phyloP scores from a whole-genome alignment of 495 filamentous ascomycete species.

The Cudoniella acicularis region DNA sequence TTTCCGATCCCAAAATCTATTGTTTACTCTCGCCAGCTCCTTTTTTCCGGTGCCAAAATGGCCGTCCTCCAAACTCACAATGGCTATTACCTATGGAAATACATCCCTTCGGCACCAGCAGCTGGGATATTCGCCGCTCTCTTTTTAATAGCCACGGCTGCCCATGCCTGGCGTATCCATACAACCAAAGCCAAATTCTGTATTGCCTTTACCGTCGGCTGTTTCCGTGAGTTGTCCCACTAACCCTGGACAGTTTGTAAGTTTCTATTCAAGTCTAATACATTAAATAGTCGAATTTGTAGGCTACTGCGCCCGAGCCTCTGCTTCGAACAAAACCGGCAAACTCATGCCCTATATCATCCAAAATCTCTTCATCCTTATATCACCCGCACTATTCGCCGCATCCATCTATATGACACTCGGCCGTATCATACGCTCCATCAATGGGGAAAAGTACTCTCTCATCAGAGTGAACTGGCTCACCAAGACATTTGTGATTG shows the following conservation, averaged over 20 bases:
- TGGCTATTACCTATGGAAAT: slow-evolving; percentile 43
- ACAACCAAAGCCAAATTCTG: slow-evolving; percentile 49
- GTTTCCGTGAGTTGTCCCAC: slow-evolving; percentile 38
- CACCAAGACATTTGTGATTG: slow-evolving; percentile 42
- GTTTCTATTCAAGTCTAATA: too few relatives aligned
- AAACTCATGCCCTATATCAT: slow-evolving; percentile 44
- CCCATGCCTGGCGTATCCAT: slow-evolving; percentile 44
- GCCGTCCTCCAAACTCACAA: slow-evolving; percentile 27
- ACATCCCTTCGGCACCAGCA: slow-evolving; percentile 45
- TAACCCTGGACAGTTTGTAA: too few relatives aligned
- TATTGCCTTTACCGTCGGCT: slow-evolving; percentile 52
- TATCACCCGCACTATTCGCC: slow-evolving; percentile 49
- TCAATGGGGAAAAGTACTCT: slow-evolving; percentile 41
- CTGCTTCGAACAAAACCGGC: slow-evolving; percentile 32
- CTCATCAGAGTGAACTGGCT: slow-evolving; percentile 33
- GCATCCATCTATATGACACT: slow-evolving; percentile 54
- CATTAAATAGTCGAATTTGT: slow-evolving; percentile 35
- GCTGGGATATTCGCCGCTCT: slow-evolving; percentile 49
- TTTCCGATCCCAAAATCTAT: background rate
- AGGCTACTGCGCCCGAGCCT: slow-evolving; percentile 40
- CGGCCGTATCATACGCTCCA: slow-evolving; percentile 38
- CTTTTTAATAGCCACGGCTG: slow-evolving; percentile 38
- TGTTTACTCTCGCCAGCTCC: background rate
- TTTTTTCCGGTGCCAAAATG: slow-evolving; percentile 1
- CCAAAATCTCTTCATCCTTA: slow-evolving; percentile 42